Evolutionary conservation across 2,329 filamentous ascomycete species (phyloP).

Genomic region (Botrytis squamosa): DNA sequence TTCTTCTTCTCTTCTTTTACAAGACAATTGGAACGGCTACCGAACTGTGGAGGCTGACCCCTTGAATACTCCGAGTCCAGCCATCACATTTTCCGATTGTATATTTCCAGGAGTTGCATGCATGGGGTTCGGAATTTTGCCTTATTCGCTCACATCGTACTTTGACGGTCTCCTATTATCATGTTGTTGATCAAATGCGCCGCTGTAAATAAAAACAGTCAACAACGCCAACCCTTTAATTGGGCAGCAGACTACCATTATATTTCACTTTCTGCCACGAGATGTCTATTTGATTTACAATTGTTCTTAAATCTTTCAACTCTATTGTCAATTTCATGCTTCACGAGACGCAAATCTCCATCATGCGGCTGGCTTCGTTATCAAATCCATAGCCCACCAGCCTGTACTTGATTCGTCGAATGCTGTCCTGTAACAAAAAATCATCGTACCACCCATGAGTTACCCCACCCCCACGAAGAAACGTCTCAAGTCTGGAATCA

Average conservation of each 20-base stretch:
- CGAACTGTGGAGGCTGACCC: neutral
- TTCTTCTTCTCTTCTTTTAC: neutral
- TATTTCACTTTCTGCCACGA: neutral
- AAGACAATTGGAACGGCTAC: neutral
- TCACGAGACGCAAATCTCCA: too few species aligned
- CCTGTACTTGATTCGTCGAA: neutral
- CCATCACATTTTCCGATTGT: neutral
- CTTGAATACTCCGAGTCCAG: neutral
- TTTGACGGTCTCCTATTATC: neutral
- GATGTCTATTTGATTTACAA: too few species aligned
- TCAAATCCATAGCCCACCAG: neutral
- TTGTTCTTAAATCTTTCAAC: neutral
- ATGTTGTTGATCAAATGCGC: neutral
- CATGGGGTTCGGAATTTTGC: neutral
- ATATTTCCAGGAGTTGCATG: neutral
- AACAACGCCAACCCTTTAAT: neutral
- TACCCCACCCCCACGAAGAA: neutral
- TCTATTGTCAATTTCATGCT: neutral
- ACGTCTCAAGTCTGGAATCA: neutral
- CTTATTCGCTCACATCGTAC: neutral
- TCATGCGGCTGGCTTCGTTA: neutral
- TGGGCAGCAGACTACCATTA: neutral
- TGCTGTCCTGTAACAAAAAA: neutral
- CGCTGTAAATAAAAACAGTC: neutral
- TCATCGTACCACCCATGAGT: neutral